These are phyloP conservation scores for Fusarium sororula DNA, from an alignment of 2,329 filamentous ascomycete species.

Conservation along the genomic window DNA sequence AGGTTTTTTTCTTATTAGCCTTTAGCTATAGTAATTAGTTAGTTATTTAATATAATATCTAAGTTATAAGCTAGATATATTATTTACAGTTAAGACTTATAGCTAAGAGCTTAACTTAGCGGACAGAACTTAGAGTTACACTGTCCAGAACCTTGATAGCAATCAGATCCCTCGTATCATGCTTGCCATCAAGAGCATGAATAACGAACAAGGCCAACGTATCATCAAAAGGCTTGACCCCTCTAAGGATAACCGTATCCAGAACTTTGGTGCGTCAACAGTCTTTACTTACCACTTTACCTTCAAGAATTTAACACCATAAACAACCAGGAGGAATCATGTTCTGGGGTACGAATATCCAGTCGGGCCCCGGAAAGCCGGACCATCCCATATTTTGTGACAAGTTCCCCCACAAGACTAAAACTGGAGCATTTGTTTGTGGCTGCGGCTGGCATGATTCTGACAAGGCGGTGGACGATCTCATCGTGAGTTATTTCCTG, in stretches of 20 bases:
- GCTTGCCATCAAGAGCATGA: neutral
- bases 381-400: neutral
- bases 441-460: neutral
- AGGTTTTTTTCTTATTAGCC: too few relatives aligned
- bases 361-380: neutral
- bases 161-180: neutral
- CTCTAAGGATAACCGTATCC: neutral
- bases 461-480: neutral
- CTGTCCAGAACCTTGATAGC: neutral
- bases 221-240: neutral
- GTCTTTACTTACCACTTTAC: accelerated
- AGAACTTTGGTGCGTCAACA: neutral
- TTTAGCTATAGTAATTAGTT: too few relatives aligned
- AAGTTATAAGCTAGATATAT: too few relatives aligned
- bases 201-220: neutral
- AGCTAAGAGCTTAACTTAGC: too few relatives aligned
- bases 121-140: too few relatives aligned
- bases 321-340: neutral
- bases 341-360: neutral
- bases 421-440: neutral
- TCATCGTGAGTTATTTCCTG: neutral
- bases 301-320: neutral
- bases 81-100: too few relatives aligned
- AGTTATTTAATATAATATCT: too few relatives aligned
- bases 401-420: neutral